These are phyloP conservation scores for Sugiyamaella paludigena DNA, from an alignment of 1,139 yeast species.

Conservation along the genomic window DNA sequence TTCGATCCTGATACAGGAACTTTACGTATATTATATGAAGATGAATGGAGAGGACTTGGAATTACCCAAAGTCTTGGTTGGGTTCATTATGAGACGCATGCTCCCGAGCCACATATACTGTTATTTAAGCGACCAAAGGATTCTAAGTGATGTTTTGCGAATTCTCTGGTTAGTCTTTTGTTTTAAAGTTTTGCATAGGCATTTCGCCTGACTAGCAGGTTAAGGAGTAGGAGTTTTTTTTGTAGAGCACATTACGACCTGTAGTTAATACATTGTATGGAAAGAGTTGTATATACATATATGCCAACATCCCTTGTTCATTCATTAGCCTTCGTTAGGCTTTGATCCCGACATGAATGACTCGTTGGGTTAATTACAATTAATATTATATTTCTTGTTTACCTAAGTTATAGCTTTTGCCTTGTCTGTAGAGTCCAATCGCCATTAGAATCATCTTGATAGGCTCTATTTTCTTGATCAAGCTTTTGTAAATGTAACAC, in stretches of 20 bases:
- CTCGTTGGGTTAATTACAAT: background rate
- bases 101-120: conserved; percentile 94
- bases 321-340: too few species aligned
- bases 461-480: conserved; percentile 27
- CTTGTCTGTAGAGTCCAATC: conserved; percentile 15
- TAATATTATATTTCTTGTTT: background rate
- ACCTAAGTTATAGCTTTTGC: conserved; percentile 13
- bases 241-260: too few species aligned
- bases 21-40: conserved; percentile 82
- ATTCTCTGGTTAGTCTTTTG: too few species aligned
- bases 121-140: conserved; percentile 56
- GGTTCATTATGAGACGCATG: conserved; percentile 97
- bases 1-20: conserved; percentile 96
- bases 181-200: background rate
- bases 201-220: too few species aligned
- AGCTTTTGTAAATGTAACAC: conserved; percentile 37
- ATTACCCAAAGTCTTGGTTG: conserved; percentile 97
- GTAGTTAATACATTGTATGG: too few species aligned
- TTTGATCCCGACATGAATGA: too few species aligned
- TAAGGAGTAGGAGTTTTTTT: too few species aligned
- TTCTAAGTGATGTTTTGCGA: background rate
- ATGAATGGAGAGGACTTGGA: conserved; percentile 98
- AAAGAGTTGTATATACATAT: too few species aligned
- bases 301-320: too few species aligned
- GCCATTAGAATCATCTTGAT: conserved; percentile 12